phyloP scores from a whole-genome alignment of 441 rosid genomes.

The Brassica balearica region DNA sequence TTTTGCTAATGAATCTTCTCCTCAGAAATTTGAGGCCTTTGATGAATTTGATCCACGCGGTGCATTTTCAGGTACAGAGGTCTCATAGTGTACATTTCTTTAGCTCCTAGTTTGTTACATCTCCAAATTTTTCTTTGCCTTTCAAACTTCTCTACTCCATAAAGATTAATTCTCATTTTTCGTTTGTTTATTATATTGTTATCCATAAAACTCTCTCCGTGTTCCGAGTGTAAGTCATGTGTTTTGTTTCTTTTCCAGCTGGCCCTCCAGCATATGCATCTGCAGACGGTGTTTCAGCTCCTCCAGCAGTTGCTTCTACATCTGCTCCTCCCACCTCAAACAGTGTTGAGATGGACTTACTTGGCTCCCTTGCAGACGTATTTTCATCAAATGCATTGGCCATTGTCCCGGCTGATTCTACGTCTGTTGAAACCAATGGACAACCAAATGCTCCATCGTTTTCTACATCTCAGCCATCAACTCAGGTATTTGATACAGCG shows the following conservation, averaged over 20 bases:
- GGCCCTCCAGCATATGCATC: constrained; percentile 39
- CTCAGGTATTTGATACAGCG: constrained; percentile 59
- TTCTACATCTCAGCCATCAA: constrained; percentile 53
- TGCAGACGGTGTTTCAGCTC: constrained; percentile 38
- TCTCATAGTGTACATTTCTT: constrained; percentile 8
- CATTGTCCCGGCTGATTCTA: constrained; percentile 66
- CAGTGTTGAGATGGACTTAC: constrained; percentile 81
- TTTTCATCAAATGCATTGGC: constrained; percentile 77
- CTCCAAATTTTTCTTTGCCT: not conserved
- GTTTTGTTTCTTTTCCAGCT: constrained; percentile 46
- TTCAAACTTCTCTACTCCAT: constrained; percentile 8
- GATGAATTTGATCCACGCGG: constrained; percentile 97
- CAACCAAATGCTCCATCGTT: constrained; percentile 54
- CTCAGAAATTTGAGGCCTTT: constrained; percentile 56
- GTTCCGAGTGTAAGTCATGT: constrained; percentile 25
- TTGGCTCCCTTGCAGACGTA: constrained; percentile 82
- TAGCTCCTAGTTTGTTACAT: constrained; percentile 18
- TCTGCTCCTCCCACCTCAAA: constrained; percentile 57
- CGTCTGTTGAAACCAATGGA: constrained; percentile 57
- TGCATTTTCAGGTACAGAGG: constrained; percentile 62
- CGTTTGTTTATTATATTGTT: constrained; percentile 2
- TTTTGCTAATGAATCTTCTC: constrained; percentile 50
- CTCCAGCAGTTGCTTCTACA: constrained; percentile 47
- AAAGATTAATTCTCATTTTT: constrained; percentile 3
- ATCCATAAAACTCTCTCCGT: constrained; percentile 5